A percentile compares a stretch with the other conserved stretches of the same genome.
phyloP scores from a whole-genome alignment of 108 stramenopile species.

The Pseudonitzschia multiseries region DNA sequence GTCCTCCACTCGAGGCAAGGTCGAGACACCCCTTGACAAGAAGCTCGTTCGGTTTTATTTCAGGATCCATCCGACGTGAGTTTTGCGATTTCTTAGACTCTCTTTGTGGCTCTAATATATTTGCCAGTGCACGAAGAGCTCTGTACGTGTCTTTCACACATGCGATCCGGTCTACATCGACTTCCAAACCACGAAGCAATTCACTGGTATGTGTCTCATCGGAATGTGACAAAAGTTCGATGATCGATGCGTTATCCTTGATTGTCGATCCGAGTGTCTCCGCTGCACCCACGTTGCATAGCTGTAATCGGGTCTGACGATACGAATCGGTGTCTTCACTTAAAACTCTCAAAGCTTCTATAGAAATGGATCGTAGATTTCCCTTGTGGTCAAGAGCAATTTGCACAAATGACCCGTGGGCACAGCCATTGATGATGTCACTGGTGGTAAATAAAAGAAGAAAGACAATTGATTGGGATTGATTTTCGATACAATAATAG shows the following conservation, averaged over 20 bases:
- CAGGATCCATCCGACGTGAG: constrained; percentile 3
- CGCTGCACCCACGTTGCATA: constrained; percentile 52
- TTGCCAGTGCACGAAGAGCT: constrained; percentile 57
- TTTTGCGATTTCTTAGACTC: constrained; percentile 11
- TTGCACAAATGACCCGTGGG: constrained; percentile 52
- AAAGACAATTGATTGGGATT: no score
- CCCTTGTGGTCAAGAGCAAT: constrained; percentile 45
- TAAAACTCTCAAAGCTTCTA: constrained; percentile 55
- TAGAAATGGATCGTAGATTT: constrained; percentile 45
- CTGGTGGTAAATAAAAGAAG: constrained; percentile 39
- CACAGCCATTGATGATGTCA: constrained; percentile 62
- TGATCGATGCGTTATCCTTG: constrained; percentile 21
- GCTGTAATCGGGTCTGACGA: constrained; percentile 42
- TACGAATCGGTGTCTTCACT: constrained; percentile 53
- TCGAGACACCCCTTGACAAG: constrained; percentile 42
- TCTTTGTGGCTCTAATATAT: constrained; percentile 48
- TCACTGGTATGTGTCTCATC: not conserved
- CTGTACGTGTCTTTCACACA: constrained; percentile 45
- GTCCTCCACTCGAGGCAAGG: constrained; percentile 49
- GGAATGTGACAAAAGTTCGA: constrained; percentile 15
- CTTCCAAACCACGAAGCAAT: not conserved
- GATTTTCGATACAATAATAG: not conserved
- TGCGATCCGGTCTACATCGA: not conserved
- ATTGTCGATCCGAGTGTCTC: constrained; percentile 48
- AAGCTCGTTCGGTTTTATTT: constrained; percentile 25